Conservation (phyloP, 1,284 basidiomycete genomes). For the Uromyces viciae-fabae region DNA sequence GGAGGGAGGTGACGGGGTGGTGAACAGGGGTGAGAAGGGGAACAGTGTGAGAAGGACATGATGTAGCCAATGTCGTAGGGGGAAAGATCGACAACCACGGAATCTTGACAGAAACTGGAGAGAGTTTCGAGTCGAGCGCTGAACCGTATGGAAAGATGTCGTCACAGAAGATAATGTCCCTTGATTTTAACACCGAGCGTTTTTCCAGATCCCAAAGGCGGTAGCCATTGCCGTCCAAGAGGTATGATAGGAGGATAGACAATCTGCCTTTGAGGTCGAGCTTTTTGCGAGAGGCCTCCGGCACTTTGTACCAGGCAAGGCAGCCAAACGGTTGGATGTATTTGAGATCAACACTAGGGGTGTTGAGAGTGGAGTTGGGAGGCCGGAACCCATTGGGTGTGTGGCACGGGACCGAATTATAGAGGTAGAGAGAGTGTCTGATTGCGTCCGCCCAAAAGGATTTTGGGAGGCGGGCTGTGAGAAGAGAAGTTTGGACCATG, state of each 20-base stretch:
- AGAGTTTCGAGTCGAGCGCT: not conserved
- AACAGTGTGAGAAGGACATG: not conserved
- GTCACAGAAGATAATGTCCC: not conserved
- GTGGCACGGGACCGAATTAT: slow-evolving; percentile 14
- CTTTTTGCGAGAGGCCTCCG: not conserved
- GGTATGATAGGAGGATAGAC: not conserved
- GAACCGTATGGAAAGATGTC: not conserved
- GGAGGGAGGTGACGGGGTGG: not conserved
- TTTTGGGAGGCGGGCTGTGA: not conserved
- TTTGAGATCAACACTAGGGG: not conserved
- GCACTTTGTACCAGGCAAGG: slow-evolving; percentile 3
- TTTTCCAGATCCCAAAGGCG: slow-evolving; percentile 17
- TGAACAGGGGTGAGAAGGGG: not conserved
- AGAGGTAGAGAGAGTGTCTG: not conserved
- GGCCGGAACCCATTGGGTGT: not conserved
- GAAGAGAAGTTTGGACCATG: not conserved
- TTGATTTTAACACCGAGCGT: not conserved
- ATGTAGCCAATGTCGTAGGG: not conserved
- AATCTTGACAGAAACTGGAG: not conserved
- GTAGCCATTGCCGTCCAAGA: slow-evolving; percentile 8
- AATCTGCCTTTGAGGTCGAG: not conserved
- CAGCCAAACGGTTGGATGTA: slow-evolving; percentile 17
- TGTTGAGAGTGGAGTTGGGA: not conserved
- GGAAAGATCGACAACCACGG: not conserved
- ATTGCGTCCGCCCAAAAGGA: slow-evolving; percentile 1